A percentile compares a stretch with the other conserved stretches of the same genome.
Evolutionary conservation across 352 stramenopile species (phyloP).

Genomic region (Phytophthora tubulina): DNA sequence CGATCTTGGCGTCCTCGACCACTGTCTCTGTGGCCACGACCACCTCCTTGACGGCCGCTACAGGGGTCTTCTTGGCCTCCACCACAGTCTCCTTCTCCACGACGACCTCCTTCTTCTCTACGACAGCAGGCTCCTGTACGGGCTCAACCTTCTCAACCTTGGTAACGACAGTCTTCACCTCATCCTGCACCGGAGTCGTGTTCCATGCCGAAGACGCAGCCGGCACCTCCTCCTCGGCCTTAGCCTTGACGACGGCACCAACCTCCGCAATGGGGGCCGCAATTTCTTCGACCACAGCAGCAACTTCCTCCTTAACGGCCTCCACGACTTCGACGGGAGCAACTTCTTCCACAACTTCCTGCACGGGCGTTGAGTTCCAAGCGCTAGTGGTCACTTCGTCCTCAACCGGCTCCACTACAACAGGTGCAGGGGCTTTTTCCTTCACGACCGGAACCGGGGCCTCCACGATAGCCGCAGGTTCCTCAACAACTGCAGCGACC

Average conservation of each 20-base stretch:
- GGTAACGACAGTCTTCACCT: conserved; percentile 16
- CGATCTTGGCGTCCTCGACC: conserved; percentile 30
- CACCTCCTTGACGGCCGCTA: conserved; percentile 30
- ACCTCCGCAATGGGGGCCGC: conserved; percentile 11
- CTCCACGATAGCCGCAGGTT: not conserved
- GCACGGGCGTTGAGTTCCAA: conserved; percentile 39
- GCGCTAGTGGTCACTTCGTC: conserved; percentile 33
- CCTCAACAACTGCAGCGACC: not conserved
- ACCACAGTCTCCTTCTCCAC: conserved; percentile 15
- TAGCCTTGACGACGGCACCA: conserved; percentile 20
- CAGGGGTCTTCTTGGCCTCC: conserved; percentile 19
- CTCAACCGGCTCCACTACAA: conserved; percentile 2
- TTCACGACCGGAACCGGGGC: not conserved
- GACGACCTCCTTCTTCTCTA: conserved; percentile 20
- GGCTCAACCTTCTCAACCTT: conserved; percentile 25
- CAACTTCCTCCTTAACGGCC: conserved; percentile 27
- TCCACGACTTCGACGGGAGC: conserved; percentile 12
- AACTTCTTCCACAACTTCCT: conserved; percentile 12
- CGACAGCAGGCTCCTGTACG: conserved; percentile 15
- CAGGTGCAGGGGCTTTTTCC: conserved; percentile 8
- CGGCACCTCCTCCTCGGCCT: conserved; percentile 28
- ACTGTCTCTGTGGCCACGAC: conserved; percentile 25
- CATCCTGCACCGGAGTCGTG: conserved; percentile 30
- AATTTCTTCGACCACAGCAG: conserved; percentile 17
- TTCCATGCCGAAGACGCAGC: conserved; percentile 40